These are phyloP conservation scores for Aspergillus carlsbadensis DNA, from an alignment of 495 filamentous ascomycete species.

Conservation along the genomic window DNA sequence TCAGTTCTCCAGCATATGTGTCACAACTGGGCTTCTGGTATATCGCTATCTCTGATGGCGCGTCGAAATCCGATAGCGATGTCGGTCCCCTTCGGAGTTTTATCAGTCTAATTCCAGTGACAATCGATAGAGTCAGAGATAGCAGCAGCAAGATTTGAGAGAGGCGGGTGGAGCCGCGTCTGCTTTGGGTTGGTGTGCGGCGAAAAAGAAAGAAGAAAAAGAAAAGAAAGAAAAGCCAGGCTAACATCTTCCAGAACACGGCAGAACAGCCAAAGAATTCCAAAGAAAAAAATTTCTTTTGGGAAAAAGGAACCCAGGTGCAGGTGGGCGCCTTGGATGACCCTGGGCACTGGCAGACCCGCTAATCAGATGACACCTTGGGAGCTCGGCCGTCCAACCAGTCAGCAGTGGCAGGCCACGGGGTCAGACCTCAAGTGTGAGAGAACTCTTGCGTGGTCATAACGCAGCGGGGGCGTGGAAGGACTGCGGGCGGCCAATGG, in stretches of 20 bases:
- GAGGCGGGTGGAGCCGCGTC: neutral
- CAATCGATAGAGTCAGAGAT: neutral
- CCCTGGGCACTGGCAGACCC: slow-evolving; percentile 7
- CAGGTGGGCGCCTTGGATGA: neutral
- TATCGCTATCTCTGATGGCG: neutral
- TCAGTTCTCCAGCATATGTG: slow-evolving; percentile 14
- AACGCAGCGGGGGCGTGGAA: slow-evolving; percentile 2
- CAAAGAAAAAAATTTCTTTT: slow-evolving; percentile 9
- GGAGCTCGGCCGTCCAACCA: slow-evolving; percentile 16
- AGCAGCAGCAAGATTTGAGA: neutral
- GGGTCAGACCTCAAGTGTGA: too few relatives aligned
- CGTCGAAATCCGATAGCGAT: too few relatives aligned
- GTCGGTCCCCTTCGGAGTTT: too few relatives aligned
- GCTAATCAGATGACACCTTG: slow-evolving; percentile 19
- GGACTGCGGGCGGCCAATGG: neutral
- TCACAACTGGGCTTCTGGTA: slow-evolving; percentile 3
- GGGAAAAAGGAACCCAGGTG: too few relatives aligned
- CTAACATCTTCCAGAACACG: slow-evolving; percentile 18
- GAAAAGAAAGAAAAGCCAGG: neutral
- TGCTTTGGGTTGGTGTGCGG: slow-evolving; percentile 7
- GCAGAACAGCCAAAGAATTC: slow-evolving; percentile 23
- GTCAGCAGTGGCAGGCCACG: slow-evolving; percentile 7
- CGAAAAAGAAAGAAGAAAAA: neutral
- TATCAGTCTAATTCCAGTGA: too few relatives aligned
- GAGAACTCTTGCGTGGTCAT: slow-evolving; percentile 12